Evolutionary conservation across 768 basidiomycete species (phyloP).

Genomic region (Artomyces pyxidatus): DNA sequence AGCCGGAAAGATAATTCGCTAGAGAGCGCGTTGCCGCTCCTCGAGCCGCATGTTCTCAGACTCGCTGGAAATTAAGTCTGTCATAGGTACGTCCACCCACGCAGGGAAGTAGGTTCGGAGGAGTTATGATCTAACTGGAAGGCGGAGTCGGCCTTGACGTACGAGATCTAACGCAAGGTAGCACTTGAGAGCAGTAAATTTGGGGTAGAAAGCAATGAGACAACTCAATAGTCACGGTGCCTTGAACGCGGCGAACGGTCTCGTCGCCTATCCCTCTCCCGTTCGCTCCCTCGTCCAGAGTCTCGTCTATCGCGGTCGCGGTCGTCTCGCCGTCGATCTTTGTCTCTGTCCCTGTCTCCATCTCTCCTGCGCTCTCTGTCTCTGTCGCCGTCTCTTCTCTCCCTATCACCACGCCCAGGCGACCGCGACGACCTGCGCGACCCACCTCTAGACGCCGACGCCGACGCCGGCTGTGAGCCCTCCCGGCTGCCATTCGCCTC

Average conservation of each 20-base stretch:
- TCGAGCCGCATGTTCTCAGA: too few species aligned
- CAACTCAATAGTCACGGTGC: background rate
- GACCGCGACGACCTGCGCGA: background rate
- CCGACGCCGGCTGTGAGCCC: slow-evolving; percentile 1
- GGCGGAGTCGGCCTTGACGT: too few species aligned
- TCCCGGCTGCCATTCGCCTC: slow-evolving; percentile 29
- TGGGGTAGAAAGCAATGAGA: background rate
- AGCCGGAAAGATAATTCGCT: too few species aligned
- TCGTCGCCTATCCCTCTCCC: slow-evolving; percentile 19
- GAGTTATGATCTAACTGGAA: too few species aligned
- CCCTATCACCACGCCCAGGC: background rate
- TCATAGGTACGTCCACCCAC: too few species aligned
- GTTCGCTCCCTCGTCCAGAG: background rate
- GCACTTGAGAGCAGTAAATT: background rate
- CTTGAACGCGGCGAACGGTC: slow-evolving; percentile 7
- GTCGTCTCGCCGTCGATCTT: slow-evolving; percentile 2
- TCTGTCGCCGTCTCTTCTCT: background rate
- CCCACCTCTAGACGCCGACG: background rate
- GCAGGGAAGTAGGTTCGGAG: too few species aligned
- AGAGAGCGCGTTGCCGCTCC: too few species aligned
- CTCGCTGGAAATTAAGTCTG: too few species aligned
- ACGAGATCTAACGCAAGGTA: too few species aligned
- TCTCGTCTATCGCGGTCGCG: background rate
- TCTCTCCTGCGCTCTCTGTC: background rate
- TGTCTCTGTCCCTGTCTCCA: background rate